A percentile compares a stretch with the other conserved stretches of the same genome.
Conservation (phyloP, 306 rosid species). For the Betula pendula region DNA sequence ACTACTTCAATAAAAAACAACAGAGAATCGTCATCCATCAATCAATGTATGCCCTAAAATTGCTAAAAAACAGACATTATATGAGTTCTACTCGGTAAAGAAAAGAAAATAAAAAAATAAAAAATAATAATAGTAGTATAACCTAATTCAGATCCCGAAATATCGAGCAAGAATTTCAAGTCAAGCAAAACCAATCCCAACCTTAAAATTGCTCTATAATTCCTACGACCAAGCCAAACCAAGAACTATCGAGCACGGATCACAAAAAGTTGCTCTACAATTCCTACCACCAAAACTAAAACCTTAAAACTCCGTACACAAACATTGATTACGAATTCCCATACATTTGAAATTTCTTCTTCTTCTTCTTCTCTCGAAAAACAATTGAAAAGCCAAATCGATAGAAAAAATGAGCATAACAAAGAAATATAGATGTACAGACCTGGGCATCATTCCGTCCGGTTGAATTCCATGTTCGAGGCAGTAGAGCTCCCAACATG, state of each 20-base stretch:
- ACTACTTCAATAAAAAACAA: neutral
- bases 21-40: neutral
- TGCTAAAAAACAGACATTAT: neutral
- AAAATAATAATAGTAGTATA: neutral
- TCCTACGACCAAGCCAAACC: neutral
- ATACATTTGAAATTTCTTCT: conserved; percentile 2
- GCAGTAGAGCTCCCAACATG: conserved; percentile 83
- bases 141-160: neutral
- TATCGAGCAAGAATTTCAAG: neutral
- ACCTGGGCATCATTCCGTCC: conserved; percentile 76
- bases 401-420: neutral
- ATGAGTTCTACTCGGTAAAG: neutral
- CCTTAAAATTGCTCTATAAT: neutral
- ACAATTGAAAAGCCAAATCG: neutral
- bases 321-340: no score
- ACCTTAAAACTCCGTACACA: no score
- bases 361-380: neutral
- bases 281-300: no score
- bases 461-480: conserved; percentile 77
- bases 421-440: neutral
- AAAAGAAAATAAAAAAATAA: neutral
- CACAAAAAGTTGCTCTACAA: neutral
- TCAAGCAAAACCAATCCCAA: neutral
- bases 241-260: neutral
- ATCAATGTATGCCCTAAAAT: neutral